A percentile compares a stretch with the other conserved stretches of the same genome.
Evolutionary conservation across 352 stramenopile species (phyloP).

Genomic region (Pelagophyceae sp.): DNA sequence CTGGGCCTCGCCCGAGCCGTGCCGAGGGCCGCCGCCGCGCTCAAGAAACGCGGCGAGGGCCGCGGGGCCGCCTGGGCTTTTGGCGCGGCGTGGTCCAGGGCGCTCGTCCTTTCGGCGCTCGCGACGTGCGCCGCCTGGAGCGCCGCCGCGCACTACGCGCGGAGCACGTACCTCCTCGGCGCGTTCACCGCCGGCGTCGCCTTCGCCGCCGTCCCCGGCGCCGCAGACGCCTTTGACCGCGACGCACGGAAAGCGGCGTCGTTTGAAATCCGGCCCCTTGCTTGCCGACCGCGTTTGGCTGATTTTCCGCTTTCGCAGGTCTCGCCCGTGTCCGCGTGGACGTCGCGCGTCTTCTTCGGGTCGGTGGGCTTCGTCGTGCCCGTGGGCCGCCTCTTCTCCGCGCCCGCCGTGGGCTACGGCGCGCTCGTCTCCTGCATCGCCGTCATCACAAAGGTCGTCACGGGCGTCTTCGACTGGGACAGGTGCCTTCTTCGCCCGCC

Average conservation of each 20-base stretch:
- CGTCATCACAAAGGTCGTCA: neutral
- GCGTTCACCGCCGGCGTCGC: neutral
- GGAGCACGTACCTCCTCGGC: neutral
- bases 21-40: neutral
- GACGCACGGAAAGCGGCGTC: too few relatives aligned
- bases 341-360: neutral
- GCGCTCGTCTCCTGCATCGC: neutral
- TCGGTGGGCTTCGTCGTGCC: slow-evolving; percentile 2
- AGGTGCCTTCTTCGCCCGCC: too few relatives aligned
- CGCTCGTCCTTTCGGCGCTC: neutral
- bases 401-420: neutral
- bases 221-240: neutral
- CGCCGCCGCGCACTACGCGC: neutral
- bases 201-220: neutral
- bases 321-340: neutral
- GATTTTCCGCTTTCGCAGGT: too few relatives aligned
- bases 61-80: neutral
- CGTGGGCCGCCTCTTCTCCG: neutral
- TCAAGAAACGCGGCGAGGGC: too few relatives aligned
- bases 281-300: too few relatives aligned
- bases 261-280: too few relatives aligned
- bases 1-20: neutral
- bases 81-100: neutral
- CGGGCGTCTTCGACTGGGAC: neutral
- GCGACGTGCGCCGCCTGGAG: neutral